These are phyloP conservation scores for Colletotrichum kahawae DNA, from an alignment of 2,329 filamentous ascomycete genomes.

Conservation along the genomic window DNA sequence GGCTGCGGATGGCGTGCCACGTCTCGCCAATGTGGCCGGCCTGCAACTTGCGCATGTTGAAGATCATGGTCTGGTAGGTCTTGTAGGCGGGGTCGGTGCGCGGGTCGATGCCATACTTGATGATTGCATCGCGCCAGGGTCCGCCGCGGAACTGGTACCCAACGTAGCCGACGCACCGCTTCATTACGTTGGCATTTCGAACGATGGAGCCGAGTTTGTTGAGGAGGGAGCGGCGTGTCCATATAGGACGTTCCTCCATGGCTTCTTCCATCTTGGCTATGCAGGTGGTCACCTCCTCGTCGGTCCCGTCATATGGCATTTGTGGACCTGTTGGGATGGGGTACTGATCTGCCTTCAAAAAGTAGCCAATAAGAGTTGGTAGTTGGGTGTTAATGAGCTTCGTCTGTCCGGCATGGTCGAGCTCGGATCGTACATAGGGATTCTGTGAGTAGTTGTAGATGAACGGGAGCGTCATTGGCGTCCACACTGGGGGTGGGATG, in stretches of 20 bases:
- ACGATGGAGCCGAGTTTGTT: conserved; percentile 68
- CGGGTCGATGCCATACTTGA: conserved; percentile 87
- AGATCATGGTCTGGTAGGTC: conserved; percentile 87
- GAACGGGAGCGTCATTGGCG: conserved; percentile 76
- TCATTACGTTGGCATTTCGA: conserved; percentile 63
- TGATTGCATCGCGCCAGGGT: conserved; percentile 87
- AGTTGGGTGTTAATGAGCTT: conserved; percentile 62
- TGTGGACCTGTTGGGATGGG: conserved; percentile 68
- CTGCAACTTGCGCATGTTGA: conserved; percentile 69
- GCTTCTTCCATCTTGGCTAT: conserved; percentile 68
- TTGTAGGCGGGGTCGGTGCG: conserved; percentile 77
- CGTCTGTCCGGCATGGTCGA: conserved; percentile 57
- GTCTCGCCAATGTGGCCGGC: conserved; percentile 50
- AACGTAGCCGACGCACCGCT: conserved; percentile 80
- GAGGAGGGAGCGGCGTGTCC: conserved; percentile 82
- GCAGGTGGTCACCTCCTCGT: conserved; percentile 66
- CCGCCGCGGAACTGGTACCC: conserved; percentile 94
- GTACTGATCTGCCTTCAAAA: conserved; percentile 64
- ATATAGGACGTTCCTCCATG: conserved; percentile 78
- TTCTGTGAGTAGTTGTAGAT: conserved; percentile 88
- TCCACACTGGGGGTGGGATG: conserved; percentile 80
- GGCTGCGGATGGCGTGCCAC: conserved; percentile 53
- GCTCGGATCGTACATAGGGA: conserved; percentile 70
- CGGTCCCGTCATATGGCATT: conserved; percentile 61
- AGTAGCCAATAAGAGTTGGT: conserved; percentile 64